These are phyloP conservation scores for Naganishia randhawae DNA, from an alignment of 768 basidiomycete genomes.

Conservation along the genomic window DNA sequence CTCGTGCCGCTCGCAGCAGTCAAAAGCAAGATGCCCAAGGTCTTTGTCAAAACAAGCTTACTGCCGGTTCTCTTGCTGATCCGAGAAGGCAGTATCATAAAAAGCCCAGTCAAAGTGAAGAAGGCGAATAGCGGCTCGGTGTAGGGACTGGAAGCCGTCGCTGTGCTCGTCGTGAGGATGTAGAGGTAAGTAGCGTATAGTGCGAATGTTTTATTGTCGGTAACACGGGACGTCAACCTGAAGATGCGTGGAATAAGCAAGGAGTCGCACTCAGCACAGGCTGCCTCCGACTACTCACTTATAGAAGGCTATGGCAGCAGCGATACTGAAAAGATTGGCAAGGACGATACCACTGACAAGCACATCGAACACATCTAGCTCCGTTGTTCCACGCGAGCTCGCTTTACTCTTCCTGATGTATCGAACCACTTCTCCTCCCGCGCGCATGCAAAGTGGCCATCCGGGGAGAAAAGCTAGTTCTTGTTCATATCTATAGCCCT, in stretches of 20 bases:
- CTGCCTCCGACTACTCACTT: slow-evolving; percentile 48
- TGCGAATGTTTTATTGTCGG: slow-evolving; percentile 61
- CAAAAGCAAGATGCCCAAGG: slow-evolving; percentile 32
- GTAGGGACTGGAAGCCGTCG: slow-evolving; percentile 67
- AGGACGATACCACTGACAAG: slow-evolving; percentile 36
- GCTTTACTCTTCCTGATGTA: neutral
- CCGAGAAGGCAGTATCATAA: slow-evolving; percentile 7
- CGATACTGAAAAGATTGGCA: slow-evolving; percentile 33
- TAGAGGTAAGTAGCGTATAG: slow-evolving; percentile 64
- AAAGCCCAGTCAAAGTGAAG: slow-evolving; percentile 66
- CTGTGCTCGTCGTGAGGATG: slow-evolving; percentile 74
- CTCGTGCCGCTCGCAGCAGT: slow-evolving; percentile 38
- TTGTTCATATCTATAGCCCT: slow-evolving; percentile 66
- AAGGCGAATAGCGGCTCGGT: slow-evolving; percentile 82
- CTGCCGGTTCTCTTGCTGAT: slow-evolving; percentile 9
- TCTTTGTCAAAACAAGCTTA: neutral
- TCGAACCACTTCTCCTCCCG: slow-evolving; percentile 32
- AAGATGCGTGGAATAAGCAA: neutral
- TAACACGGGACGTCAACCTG: slow-evolving; percentile 59
- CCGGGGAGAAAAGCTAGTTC: slow-evolving; percentile 85
- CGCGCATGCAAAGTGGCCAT: slow-evolving; percentile 59
- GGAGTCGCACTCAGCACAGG: slow-evolving; percentile 45
- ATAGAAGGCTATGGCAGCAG: slow-evolving; percentile 43
- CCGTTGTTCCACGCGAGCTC: slow-evolving; percentile 6
- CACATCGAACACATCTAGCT: slow-evolving; percentile 28